Percentiles rank a stretch among this genome's conserved stretches.
Conservation (phyloP, 768 basidiomycete genomes). For the Amanita fuliginea region DNA sequence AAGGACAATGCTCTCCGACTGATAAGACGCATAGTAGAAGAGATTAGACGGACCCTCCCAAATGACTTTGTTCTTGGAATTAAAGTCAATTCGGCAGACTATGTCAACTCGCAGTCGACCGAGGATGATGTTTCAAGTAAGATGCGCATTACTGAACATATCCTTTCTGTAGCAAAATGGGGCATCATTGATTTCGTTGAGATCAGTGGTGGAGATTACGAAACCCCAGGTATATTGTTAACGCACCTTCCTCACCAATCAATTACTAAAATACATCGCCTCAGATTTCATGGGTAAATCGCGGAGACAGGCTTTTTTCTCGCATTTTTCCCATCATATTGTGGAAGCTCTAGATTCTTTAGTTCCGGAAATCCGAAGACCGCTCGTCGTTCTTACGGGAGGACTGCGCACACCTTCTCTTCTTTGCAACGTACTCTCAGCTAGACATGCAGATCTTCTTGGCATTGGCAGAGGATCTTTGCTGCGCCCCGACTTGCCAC, state of each 20-base stretch:
- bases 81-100: slow-evolving; percentile 78
- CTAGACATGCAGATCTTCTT: slow-evolving; percentile 57
- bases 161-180: slow-evolving; percentile 53
- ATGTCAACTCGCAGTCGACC: slow-evolving; percentile 24
- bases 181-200: slow-evolving; percentile 73
- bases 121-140: slow-evolving; percentile 17
- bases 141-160: slow-evolving; percentile 46
- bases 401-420: slow-evolving; percentile 55
- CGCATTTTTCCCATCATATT: slow-evolving; percentile 51
- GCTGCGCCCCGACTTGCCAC: slow-evolving; percentile 50
- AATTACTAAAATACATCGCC: neutral
- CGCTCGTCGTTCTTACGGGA: slow-evolving; percentile 72
- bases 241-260: neutral
- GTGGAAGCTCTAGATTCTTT: slow-evolving; percentile 30
- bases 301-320: slow-evolving; percentile 62
- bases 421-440: slow-evolving; percentile 39
- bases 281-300: slow-evolving; percentile 37
- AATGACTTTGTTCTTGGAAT: slow-evolving; percentile 60
- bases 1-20: slow-evolving; percentile 39
- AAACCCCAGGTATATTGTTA: slow-evolving; percentile 49
- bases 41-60: slow-evolving; percentile 45
- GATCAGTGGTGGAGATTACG: slow-evolving; percentile 82
- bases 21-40: slow-evolving; percentile 40
- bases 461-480: slow-evolving; percentile 67
- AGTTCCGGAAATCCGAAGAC: slow-evolving; percentile 18